phyloP scores from a whole-genome alignment of 495 filamentous ascomycete genomes.

The Evansstolkia leycettana region DNA sequence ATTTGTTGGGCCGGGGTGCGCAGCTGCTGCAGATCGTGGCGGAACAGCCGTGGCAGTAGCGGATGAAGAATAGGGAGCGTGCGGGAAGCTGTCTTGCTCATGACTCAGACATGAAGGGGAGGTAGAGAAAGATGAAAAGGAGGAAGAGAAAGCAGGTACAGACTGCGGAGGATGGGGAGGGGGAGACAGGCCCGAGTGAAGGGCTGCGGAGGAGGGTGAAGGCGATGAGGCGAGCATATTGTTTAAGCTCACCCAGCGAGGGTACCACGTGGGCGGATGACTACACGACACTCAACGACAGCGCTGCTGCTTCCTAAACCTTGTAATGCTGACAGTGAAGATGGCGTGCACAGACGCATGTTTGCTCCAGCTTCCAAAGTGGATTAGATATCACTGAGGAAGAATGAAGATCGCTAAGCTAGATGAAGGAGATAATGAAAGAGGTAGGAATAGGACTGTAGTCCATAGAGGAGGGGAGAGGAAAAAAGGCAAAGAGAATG shows the following conservation, averaged over 20 bases:
- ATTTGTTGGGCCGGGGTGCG: not conserved
- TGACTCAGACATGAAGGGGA: constrained; percentile 1
- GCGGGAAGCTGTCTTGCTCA: not conserved
- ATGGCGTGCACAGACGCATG: constrained; percentile 13
- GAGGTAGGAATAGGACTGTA: too few species aligned
- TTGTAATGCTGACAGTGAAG: constrained; percentile 11
- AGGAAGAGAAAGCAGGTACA: constrained; percentile 11
- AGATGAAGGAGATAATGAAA: too few species aligned
- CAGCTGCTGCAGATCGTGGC: not conserved
- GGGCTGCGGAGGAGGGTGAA: constrained; percentile 28
- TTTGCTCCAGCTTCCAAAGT: constrained; percentile 2
- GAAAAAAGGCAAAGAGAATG: too few species aligned
- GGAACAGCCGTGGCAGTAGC: not conserved
- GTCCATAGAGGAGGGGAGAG: too few species aligned
- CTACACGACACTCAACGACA: constrained; percentile 22
- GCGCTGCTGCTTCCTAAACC: constrained; percentile 5
- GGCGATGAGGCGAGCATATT: constrained; percentile 39
- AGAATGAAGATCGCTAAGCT: too few species aligned
- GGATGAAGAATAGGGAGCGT: constrained; percentile 4
- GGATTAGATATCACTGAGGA: too few species aligned
- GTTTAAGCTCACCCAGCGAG: constrained; percentile 20
- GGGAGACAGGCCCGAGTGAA: constrained; percentile 15
- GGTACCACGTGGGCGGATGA: constrained; percentile 35
- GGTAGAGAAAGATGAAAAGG: constrained; percentile 7
- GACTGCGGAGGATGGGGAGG: constrained; percentile 16